Base-by-base conservation (phyloP, 257 asterid genomes). In the Fraxinus quadrangulata region DNA sequence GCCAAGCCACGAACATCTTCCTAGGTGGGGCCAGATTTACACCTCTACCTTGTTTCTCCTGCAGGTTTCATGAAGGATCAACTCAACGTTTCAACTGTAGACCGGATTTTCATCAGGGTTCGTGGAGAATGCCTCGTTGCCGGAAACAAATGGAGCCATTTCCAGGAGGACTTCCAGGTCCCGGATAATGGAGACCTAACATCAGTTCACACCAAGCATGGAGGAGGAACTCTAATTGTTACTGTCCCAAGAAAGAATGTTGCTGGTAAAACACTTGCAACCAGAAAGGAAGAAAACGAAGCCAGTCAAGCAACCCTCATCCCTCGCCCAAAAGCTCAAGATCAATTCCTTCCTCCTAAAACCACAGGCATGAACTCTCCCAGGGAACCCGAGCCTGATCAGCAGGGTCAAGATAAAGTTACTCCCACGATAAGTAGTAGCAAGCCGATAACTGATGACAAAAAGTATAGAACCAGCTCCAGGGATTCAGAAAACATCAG, bases 101-200 rank as follows among this genome's bases (percentile, higher is more conserved):
- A 90, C 36, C 78, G 40, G 59, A 90, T 80, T 45, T 86, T 67
- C 4, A 76, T 94, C 40, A 82, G 94, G 80, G 94, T 86, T 11
- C 84, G 85, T 0, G 98, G 98, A 2, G 1, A 28, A 65, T 89
- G 90, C 74, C 63, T 85, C 0, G 86, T 89, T 56, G 88, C 87
- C 0, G 96, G 91, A 19, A 95, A 88, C 84, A 88, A 81, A 81
- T 92, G 96, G 97, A 88, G 86, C 73, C 91, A 94, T 0, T 95
- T 95, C 61, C 86, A 49, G 56, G 96, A 93, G 80, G 96, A 93
- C 76, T 93, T 78, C 78, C 88, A 79, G 67, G 85, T 88, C 67
- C 96, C 98, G 0, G 90, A 85, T 61, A 77, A 79, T 37, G 81
- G 92, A 37, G 87, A 84, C 70, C 76, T 89, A 67, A 81, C 82